phyloP scores from a whole-genome alignment of 768 basidiomycete genomes.

The Gymnopilus dilepis region DNA sequence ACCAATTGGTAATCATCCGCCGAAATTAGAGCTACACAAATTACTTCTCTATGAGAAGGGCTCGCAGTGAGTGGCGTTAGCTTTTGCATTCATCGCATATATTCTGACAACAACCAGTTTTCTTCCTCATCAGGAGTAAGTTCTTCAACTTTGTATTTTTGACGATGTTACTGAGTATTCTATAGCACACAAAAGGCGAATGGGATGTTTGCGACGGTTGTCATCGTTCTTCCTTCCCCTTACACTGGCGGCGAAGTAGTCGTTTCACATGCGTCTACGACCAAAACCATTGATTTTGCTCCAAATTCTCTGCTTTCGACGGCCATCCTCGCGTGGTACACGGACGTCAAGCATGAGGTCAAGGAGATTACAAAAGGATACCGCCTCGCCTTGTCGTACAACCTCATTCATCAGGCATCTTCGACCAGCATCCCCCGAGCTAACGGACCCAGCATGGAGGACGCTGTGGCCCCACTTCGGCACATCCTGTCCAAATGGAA shows the following conservation, averaged over 20 bases:
- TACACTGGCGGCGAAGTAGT: conserved; percentile 53
- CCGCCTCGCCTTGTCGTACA: conserved; percentile 55
- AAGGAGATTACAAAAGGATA: conserved; percentile 55
- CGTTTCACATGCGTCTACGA: conserved; percentile 43
- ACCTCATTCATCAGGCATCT: conserved; percentile 45
- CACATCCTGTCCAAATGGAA: conserved; percentile 45
- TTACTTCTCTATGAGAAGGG: conserved; percentile 45
- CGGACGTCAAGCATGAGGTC: conserved; percentile 56
- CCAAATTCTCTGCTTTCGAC: conserved; percentile 37
- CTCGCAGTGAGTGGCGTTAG: conserved; percentile 37
- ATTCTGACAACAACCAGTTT: conserved; percentile 41
- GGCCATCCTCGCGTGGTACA: conserved; percentile 55
- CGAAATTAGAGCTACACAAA: conserved; percentile 46
- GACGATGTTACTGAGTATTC: background rate
- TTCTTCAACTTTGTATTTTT: background rate
- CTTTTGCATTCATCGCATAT: conserved; percentile 37
- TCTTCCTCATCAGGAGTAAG: conserved; percentile 53
- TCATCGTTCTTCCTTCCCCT: conserved; percentile 50
- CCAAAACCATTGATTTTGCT: conserved; percentile 42
- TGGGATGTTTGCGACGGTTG: conserved; percentile 59
- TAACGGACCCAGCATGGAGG: conserved; percentile 30
- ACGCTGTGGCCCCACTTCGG: conserved; percentile 28
- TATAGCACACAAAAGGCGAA: conserved; percentile 49
- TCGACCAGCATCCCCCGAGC: conserved; percentile 32
- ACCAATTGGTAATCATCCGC: conserved; percentile 26